A percentile compares a stretch with the other conserved stretches of the same genome.
Evolutionary conservation across 176 grass and related monocot genomes (phyloP).

Genomic region (Thinopyrum elongatum): DNA sequence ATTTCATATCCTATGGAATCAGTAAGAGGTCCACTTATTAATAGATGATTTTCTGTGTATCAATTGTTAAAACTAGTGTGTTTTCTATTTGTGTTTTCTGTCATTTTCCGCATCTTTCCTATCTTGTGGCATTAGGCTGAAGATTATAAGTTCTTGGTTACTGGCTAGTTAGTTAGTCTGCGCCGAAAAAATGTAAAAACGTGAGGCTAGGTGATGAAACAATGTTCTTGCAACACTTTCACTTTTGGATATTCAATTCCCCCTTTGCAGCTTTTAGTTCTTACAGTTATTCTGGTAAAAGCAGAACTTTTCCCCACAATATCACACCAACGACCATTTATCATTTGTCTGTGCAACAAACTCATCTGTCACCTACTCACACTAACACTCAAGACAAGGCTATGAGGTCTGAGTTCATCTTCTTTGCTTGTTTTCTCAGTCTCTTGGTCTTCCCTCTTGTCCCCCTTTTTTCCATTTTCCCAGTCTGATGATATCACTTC

Average conservation of each 20-base stretch:
- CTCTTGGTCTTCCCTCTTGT: neutral
- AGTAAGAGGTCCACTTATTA: neutral
- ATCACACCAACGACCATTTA: neutral
- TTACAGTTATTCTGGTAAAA: neutral
- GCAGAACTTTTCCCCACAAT: neutral
- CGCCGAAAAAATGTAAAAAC: neutral
- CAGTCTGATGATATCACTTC: slow-evolving; percentile 15
- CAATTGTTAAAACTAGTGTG: neutral
- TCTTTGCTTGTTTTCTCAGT: neutral
- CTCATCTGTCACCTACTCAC: neutral
- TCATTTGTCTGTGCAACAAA: neutral
- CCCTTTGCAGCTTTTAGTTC: neutral
- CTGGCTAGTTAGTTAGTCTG: neutral
- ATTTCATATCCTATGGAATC: neutral
- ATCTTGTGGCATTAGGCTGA: neutral
- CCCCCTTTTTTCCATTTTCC: neutral
- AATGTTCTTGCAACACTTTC: neutral
- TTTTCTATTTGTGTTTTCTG: neutral
- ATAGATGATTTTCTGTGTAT: neutral
- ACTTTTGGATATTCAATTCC: neutral
- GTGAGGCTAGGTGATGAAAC: neutral
- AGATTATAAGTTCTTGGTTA: neutral
- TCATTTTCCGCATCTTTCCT: neutral
- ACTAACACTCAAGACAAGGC: neutral
- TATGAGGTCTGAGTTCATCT: neutral